Evolutionary conservation across 2,329 filamentous ascomycete species (phyloP).

Genomic region (Diaporthe longicolla): DNA sequence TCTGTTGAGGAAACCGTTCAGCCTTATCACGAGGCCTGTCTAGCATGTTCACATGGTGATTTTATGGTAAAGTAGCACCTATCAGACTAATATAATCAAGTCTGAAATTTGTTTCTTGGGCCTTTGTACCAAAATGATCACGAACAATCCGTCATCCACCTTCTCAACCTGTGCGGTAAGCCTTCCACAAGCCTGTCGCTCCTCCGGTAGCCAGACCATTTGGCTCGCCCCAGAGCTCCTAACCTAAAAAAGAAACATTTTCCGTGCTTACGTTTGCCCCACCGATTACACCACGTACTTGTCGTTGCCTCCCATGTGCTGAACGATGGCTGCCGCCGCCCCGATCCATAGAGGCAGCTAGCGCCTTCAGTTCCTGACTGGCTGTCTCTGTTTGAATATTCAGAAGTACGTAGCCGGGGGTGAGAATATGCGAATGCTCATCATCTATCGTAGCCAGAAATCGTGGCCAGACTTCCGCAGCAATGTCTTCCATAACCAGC

Average conservation of each 20-base stretch:
- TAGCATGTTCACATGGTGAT: too few species aligned
- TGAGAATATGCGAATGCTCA: neutral
- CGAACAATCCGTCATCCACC: constrained; percentile 1
- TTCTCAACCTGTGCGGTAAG: constrained; percentile 9
- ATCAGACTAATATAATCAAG: too few species aligned
- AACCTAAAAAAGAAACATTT: constrained; percentile 8
- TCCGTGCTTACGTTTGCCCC: neutral
- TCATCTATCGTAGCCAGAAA: neutral
- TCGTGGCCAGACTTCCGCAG: neutral
- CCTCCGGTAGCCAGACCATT: neutral
- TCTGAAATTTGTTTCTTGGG: neutral
- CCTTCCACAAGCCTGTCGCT: neutral
- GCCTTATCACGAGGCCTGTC: too few species aligned
- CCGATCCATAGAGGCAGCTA: neutral
- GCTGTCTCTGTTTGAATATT: neutral
- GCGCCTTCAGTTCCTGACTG: neutral
- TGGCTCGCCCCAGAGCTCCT: neutral
- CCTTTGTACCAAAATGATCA: neutral
- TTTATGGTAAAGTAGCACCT: too few species aligned
- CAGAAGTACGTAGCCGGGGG: neutral
- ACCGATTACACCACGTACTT: neutral
- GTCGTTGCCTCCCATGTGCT: neutral
- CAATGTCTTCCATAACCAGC: neutral
- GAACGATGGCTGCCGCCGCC: neutral
- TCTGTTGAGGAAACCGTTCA: too few species aligned